phyloP scores from a whole-genome alignment of 2,329 filamentous ascomycete genomes.

The Akanthomyces muscarius region DNA sequence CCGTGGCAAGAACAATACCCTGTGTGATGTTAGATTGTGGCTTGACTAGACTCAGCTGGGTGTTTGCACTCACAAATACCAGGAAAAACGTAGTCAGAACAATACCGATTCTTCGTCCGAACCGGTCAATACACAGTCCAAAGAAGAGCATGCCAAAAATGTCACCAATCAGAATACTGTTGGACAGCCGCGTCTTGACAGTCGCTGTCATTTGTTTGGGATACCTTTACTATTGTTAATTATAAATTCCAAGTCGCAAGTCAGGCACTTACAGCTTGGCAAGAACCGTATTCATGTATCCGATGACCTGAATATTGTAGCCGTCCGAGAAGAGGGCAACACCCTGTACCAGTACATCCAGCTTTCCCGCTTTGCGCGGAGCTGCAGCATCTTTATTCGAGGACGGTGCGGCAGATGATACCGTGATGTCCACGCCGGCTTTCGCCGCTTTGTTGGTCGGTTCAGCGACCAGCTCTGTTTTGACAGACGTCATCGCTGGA shows the following conservation, averaged over 20 bases:
- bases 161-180: constrained; percentile 36
- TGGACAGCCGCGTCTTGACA: constrained; percentile 36
- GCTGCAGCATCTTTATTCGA: neutral
- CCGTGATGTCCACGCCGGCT: neutral
- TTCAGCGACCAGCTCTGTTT: neutral
- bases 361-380: neutral
- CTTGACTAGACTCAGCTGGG: neutral
- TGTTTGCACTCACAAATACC: constrained; percentile 30
- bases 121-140: constrained; percentile 40
- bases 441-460: neutral
- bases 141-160: constrained; percentile 38
- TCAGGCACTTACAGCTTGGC: constrained; percentile 19
- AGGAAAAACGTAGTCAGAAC: constrained; percentile 42
- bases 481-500: neutral
- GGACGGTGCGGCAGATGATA: neutral
- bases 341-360: constrained; percentile 27
- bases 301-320: constrained; percentile 32
- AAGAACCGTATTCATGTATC: constrained; percentile 31
- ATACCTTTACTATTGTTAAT: constrained; percentile 14
- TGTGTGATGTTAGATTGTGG: neutral
- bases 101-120: constrained; percentile 43
- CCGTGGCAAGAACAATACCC: constrained; percentile 40
- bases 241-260: neutral
- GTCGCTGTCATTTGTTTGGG: constrained; percentile 28
- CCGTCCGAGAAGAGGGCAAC: constrained; percentile 31